phyloP scores from a whole-genome alignment of 208 protist genomes.

The Borovskyia barvae region DNA sequence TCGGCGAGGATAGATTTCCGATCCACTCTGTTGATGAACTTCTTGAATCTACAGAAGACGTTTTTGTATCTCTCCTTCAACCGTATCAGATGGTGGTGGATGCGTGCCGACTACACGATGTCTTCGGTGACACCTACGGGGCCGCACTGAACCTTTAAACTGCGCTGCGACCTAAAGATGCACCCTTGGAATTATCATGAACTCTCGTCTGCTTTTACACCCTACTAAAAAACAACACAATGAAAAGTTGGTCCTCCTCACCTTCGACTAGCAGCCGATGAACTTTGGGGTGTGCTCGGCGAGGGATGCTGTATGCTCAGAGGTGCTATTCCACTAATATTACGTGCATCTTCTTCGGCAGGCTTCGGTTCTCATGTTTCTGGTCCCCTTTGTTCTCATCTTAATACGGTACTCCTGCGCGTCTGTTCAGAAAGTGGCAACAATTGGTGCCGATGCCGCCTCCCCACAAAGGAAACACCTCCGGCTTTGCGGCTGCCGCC shows the following conservation, averaged over 20 bases:
- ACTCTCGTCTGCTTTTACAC: not conserved
- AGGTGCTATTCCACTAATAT: too few relatives aligned
- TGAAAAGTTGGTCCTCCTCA: too few relatives aligned
- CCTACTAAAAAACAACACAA: too few relatives aligned
- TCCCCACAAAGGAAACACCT: constrained; percentile 13
- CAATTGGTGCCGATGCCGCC: constrained; percentile 20
- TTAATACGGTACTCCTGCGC: not conserved
- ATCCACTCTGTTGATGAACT: constrained; percentile 40
- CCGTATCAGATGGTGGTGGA: constrained; percentile 81
- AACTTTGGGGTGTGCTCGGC: too few relatives aligned
- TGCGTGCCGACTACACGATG: constrained; percentile 72
- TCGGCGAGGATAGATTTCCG: constrained; percentile 75
- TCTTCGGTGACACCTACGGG: constrained; percentile 48
- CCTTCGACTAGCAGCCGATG: not conserved
- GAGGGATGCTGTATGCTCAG: too few relatives aligned
- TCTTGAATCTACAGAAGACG: constrained; percentile 65
- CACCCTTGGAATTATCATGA: not conserved
- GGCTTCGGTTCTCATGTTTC: not conserved
- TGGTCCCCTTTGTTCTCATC: not conserved
- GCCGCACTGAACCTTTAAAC: constrained; percentile 10
- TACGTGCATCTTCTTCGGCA: too few relatives aligned
- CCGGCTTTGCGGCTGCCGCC: constrained; percentile 71
- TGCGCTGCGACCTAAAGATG: not conserved
- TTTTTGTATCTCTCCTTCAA: constrained; percentile 70
- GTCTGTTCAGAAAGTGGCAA: not conserved